These are phyloP conservation scores for Tylopilus orsonianus DNA, from an alignment of 1,284 basidiomycete species.

Conservation along the genomic window DNA sequence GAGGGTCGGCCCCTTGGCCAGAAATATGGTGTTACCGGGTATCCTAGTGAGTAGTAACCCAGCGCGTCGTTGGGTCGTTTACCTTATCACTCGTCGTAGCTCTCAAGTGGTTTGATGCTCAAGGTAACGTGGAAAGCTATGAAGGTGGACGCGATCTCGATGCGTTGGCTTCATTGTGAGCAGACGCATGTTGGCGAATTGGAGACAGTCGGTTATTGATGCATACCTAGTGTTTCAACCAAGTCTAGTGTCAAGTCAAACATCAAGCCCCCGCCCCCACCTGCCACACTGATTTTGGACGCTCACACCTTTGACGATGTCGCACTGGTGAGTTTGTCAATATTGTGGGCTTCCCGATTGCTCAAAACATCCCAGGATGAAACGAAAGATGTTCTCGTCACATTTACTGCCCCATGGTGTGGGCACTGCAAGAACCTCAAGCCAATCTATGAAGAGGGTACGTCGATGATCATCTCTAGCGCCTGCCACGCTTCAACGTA, in stretches of 20 bases:
- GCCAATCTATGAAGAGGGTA: slow-evolving; percentile 78
- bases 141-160: slow-evolving; percentile 82
- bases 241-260: slow-evolving; percentile 82
- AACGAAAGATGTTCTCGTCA: slow-evolving; percentile 83
- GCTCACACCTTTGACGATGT: slow-evolving; percentile 74
- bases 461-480: slow-evolving; percentile 1
- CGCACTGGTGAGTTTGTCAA: slow-evolving; percentile 52
- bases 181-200: slow-evolving; percentile 4
- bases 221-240: slow-evolving; percentile 57
- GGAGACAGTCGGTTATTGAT: slow-evolving; percentile 1
- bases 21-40: slow-evolving; percentile 80
- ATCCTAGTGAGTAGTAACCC: slow-evolving; percentile 70
- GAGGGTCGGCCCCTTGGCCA: slow-evolving; percentile 71
- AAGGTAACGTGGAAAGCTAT: slow-evolving; percentile 72
- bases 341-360: neutral
- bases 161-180: slow-evolving; percentile 73
- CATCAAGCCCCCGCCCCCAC: slow-evolving; percentile 82
- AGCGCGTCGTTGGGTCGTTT: neutral
- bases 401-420: slow-evolving; percentile 91
- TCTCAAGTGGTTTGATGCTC: slow-evolving; percentile 84
- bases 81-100: slow-evolving; percentile 46
- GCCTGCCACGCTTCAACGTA: slow-evolving; percentile 4
- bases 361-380: slow-evolving; percentile 49
- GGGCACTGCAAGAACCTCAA: slow-evolving; percentile 88
- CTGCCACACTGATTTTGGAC: slow-evolving; percentile 71